Conservation (phyloP, 176 grass and related monocot genomes). For the Puccinellia tenuiflora region DNA sequence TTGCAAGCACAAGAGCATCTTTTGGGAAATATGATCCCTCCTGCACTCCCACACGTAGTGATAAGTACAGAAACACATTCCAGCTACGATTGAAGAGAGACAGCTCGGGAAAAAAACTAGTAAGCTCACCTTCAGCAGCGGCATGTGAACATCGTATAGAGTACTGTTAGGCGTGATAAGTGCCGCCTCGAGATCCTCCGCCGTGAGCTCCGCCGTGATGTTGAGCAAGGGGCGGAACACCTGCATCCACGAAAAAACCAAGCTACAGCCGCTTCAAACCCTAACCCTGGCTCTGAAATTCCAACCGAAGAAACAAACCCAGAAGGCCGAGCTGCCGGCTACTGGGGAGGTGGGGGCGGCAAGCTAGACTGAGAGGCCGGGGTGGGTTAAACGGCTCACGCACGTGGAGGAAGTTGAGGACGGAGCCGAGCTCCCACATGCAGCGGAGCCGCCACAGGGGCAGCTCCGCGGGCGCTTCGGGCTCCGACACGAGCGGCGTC, state of each 20-base stretch:
- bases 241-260: slow-evolving; percentile 35
- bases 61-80: background rate
- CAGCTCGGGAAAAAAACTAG: background rate
- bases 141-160: slow-evolving; percentile 92
- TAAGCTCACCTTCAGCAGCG: slow-evolving; percentile 71
- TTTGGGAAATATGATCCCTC: background rate
- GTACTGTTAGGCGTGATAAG: slow-evolving; percentile 74
- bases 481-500: slow-evolving; percentile 70
- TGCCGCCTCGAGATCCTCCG: slow-evolving; percentile 83
- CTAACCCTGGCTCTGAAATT: slow-evolving; percentile 24
- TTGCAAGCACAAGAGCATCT: background rate
- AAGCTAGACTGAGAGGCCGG: background rate
- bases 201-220: slow-evolving; percentile 70
- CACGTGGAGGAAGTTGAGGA: slow-evolving; percentile 99
- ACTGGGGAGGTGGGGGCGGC: background rate
- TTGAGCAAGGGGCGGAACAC: slow-evolving; percentile 86
- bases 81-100: background rate
- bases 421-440: slow-evolving; percentile 96
- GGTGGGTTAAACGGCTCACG: slow-evolving; percentile 3
- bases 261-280: slow-evolving; percentile 29
- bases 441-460: slow-evolving; percentile 73
- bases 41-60: background rate
- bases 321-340: background rate
- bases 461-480: slow-evolving; percentile 55
- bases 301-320: background rate